phyloP scores from a whole-genome alignment of 2,329 filamentous ascomycete species.

The Claviceps sp. region DNA sequence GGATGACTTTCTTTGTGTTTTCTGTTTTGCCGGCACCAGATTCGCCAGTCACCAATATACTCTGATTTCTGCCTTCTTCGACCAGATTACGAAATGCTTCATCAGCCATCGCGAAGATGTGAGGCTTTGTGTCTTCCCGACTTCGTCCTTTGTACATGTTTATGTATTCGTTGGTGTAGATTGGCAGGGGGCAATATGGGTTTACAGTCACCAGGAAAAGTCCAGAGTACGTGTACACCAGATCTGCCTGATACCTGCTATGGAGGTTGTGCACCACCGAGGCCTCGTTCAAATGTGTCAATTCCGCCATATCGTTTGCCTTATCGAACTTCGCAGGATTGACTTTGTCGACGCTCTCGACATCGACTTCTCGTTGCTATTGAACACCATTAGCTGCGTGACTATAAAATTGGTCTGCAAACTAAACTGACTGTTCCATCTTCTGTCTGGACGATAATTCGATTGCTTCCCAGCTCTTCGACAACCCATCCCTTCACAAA shows the following conservation, averaged over 20 bases:
- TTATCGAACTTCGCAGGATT: constrained; percentile 99
- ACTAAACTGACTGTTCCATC: constrained; percentile 61
- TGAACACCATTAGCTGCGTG: constrained; percentile 9
- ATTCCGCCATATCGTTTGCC: constrained; percentile 96
- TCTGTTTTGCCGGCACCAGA: constrained; percentile 97
- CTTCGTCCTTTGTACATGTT: constrained; percentile 93
- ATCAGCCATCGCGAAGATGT: constrained; percentile 96
- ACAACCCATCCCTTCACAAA: constrained; percentile 91
- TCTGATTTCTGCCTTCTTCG: constrained; percentile 91
- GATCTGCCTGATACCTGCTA: constrained; percentile 84
- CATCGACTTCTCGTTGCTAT: constrained; percentile 74
- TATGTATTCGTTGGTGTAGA: constrained; percentile 93
- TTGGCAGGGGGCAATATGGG: constrained; percentile 86
- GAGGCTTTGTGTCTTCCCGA: constrained; percentile 87
- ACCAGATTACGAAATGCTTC: constrained; percentile 92
- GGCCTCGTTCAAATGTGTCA: constrained; percentile 94
- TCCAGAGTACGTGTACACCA: constrained; percentile 97
- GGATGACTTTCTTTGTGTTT: constrained; percentile 98
- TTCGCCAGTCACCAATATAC: constrained; percentile 93
- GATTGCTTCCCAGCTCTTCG: constrained; percentile 57
- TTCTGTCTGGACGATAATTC: constrained; percentile 79
- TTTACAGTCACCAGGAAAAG: constrained; percentile 95
- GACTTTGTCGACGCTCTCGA: constrained; percentile 91
- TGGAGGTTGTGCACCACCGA: constrained; percentile 96
- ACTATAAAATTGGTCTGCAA: background rate